Evolutionary conservation across 306 rosid genomes (phyloP), one percentile per base, ranked within the genome.

Genomic region (Abrus pulchellus): DNA sequence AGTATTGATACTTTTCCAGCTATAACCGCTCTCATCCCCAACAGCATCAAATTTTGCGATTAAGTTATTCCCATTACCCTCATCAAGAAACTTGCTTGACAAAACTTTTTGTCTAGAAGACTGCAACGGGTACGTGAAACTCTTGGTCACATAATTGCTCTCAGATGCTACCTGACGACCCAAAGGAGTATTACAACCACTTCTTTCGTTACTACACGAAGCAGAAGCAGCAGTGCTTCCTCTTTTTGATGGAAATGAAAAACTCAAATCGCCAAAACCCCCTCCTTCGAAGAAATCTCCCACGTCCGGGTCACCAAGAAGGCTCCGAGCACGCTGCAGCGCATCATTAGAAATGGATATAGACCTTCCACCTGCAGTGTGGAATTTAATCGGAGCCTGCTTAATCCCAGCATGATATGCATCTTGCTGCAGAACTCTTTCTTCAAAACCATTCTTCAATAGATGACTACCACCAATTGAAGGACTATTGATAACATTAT

Each of bases 351-450:
- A 92, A 78, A 94, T 82, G 48, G 97, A 94, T 80, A 94, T 59
- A 44, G 97, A 93, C 86, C 92, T 93, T 78, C 97, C 97, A 8
- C 97, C 97, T 0, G 99, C 97, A 41, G 97, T 93, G 43, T 84
- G 86, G 87, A 94, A 93, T 70, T 89, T 93, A 67, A 94, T 68
- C 38, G 94, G 85, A 74, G 90, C 72, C 10, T 85, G 80, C 60
- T 87, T 87, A 56, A 57, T 74, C 41, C 78, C 72, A 11, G 83
- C 76, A 33, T 64, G 76, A 47, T 44, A 60, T 59, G 75, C 33
- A 77, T 84, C 77, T 0, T 61, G 81, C 62, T 78, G 85, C 56
- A 43, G 29, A 61, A 75, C 5, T 27, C 20, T 69, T 72, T 75
- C 82, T 71, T 68, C 71, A 13, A 78, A 84, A 52, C 36, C 86